Percentiles rank a stretch among this genome's conserved stretches.
Evolutionary conservation across 441 rosid genomes (phyloP).

Genomic region (Raphanus hybrid): DNA sequence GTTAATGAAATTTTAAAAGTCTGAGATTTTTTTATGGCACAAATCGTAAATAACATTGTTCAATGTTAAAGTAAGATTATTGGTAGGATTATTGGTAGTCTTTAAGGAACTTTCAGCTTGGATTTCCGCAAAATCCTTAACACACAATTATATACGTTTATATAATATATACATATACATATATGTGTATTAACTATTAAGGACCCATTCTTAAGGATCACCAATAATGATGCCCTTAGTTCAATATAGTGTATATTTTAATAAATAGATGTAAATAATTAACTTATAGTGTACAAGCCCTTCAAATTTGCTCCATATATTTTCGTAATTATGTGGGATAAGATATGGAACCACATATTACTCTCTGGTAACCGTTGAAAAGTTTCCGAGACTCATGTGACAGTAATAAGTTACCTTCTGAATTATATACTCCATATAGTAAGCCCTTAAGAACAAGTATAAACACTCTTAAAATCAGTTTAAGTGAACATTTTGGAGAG

Average conservation of each 20-base stretch:
- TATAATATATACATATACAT: too few species aligned
- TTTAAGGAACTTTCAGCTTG: too few species aligned
- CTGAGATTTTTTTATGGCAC: too few species aligned
- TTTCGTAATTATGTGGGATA: slow-evolving; percentile 10
- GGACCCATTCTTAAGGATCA: too few species aligned
- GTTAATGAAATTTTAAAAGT: not conserved
- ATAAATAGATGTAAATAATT: not conserved
- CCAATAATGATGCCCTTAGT: not conserved
- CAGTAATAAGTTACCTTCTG: not conserved
- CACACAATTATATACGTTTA: too few species aligned
- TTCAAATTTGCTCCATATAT: not conserved
- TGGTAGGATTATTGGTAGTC: too few species aligned
- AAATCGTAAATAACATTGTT: too few species aligned
- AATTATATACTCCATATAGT: not conserved
- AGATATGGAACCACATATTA: slow-evolving; percentile 12
- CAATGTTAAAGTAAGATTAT: too few species aligned
- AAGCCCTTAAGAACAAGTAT: not conserved
- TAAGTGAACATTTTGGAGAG: not conserved
- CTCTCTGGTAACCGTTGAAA: slow-evolving; percentile 28
- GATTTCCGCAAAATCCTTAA: too few species aligned
- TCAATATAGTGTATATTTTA: not conserved
- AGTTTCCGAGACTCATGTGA: slow-evolving; percentile 17
- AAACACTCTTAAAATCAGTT: not conserved
- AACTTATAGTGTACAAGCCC: not conserved
- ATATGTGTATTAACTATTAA: too few species aligned